Evolutionary conservation across 768 basidiomycete genomes (phyloP).

Genomic region (Panaeolus cyanescens): DNA sequence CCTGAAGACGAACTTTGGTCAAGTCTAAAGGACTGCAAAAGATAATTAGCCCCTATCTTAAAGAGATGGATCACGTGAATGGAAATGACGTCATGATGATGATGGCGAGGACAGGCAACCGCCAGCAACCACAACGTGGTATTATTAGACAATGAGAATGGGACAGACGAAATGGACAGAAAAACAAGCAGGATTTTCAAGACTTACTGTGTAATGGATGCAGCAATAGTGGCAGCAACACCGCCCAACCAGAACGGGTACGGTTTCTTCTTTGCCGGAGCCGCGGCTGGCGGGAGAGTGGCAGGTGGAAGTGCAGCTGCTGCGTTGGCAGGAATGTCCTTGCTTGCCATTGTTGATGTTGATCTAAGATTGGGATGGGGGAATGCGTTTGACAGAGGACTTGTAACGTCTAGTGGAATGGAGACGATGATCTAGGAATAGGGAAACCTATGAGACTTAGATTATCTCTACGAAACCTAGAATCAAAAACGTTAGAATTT

Average conservation of each 20-base stretch:
- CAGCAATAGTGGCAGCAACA: constrained; percentile 83
- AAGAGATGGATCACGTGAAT: neutral
- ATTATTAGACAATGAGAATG: neutral
- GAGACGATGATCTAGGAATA: neutral
- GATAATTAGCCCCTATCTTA: neutral
- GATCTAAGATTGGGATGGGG: neutral
- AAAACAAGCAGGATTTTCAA: neutral
- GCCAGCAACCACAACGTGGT: neutral
- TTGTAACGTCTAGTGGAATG: neutral
- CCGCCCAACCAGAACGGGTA: constrained; percentile 90
- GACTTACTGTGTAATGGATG: constrained; percentile 82
- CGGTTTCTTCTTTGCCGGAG: constrained; percentile 58
- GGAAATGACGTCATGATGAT: neutral
- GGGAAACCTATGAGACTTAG: neutral
- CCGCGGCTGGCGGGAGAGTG: neutral
- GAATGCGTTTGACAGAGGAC: neutral
- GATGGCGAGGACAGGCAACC: neutral
- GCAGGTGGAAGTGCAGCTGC: neutral
- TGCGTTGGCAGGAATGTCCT: neutral
- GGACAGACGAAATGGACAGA: neutral
- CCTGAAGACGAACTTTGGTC: constrained; percentile 90
- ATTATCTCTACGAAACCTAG: neutral
- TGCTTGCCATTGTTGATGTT: constrained; percentile 1
- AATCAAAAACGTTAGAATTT: neutral
- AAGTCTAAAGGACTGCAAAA: constrained; percentile 72